Percentiles rank a stretch among this genome's conserved stretches.
phyloP scores from a whole-genome alignment of 306 rosid genomes.

The Glycine tomentella region DNA sequence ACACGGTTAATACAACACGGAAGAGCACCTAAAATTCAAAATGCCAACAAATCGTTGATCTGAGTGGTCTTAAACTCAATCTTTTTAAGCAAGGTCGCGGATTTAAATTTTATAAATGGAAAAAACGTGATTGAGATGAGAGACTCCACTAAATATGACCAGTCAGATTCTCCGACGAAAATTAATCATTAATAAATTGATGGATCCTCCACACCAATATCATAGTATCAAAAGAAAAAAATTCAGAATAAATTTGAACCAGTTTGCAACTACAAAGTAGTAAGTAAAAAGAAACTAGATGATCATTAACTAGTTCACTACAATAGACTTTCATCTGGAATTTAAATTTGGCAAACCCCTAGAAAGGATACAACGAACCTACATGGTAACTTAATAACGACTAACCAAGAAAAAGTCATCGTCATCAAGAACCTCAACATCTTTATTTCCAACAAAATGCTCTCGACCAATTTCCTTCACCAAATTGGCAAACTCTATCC shows the following conservation, averaged over 20 bases:
- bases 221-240: background rate
- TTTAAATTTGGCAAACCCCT: slow-evolving; percentile 21
- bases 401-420: slow-evolving; percentile 67
- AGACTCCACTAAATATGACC: too few relatives aligned
- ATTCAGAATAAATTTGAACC: slow-evolving; percentile 24
- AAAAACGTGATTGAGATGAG: too few relatives aligned
- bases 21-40: too few relatives aligned
- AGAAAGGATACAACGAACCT: slow-evolving; percentile 37
- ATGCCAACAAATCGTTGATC: too few relatives aligned
- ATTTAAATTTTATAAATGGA: too few relatives aligned
- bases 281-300: slow-evolving; percentile 35
- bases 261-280: slow-evolving; percentile 36
- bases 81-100: too few relatives aligned
- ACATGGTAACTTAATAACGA: slow-evolving; percentile 59
- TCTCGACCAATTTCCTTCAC: slow-evolving; percentile 82
- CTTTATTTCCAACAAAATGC: slow-evolving; percentile 81
- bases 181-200: too few relatives aligned
- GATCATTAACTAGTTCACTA: background rate
- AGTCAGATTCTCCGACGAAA: too few relatives aligned
- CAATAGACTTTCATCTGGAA: slow-evolving; percentile 34
- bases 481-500: slow-evolving; percentile 75
- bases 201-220: too few relatives aligned
- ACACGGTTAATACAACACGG: too few relatives aligned
- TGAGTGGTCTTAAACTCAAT: too few relatives aligned
- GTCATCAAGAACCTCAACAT: slow-evolving; percentile 74